Evolutionary conservation across 2,329 filamentous ascomycete species (phyloP).

Genomic region (Colletotrichum godetiae): DNA sequence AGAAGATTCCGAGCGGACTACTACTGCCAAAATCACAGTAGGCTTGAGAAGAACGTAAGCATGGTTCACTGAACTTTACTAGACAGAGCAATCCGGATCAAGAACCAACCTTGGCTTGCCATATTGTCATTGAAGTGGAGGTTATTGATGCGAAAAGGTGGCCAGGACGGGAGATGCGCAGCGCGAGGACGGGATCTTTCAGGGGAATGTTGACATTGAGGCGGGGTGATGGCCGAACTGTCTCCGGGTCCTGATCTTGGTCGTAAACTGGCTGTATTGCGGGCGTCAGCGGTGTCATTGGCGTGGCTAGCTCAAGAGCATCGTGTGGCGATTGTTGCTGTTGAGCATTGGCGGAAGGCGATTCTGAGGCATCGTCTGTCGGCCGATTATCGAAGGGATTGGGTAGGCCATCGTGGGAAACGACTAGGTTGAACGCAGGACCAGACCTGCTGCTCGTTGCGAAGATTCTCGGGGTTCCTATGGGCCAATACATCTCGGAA

Average conservation of each 20-base stretch:
- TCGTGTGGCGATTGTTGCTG: conserved; percentile 45
- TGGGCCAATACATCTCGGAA: conserved; percentile 87
- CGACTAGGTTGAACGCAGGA: conserved; percentile 59
- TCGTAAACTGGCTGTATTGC: conserved; percentile 70
- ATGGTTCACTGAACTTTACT: conserved; percentile 16
- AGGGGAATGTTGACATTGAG: conserved; percentile 52
- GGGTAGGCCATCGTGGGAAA: conserved; percentile 71
- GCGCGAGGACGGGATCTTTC: conserved; percentile 76
- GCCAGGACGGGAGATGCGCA: conserved; percentile 82
- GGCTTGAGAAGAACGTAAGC: conserved; percentile 65
- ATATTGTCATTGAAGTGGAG: conserved; percentile 85
- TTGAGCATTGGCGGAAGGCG: conserved; percentile 37
- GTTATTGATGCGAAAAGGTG: conserved; percentile 91
- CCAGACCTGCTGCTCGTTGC: conserved; percentile 77
- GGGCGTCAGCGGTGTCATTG: conserved; percentile 65
- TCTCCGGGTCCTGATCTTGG: conserved; percentile 51
- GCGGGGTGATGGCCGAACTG: conserved; percentile 41
- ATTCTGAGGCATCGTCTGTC: conserved; percentile 46
- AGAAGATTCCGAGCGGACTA: conserved; percentile 84
- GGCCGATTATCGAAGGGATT: conserved; percentile 43
- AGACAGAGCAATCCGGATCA: conserved; percentile 1
- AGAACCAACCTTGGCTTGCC: conserved; percentile 87
- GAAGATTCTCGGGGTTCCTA: conserved; percentile 86
- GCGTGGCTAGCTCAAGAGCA: conserved; percentile 48
- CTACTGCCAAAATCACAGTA: conserved; percentile 85